Evolutionary conservation across 2,329 filamentous ascomycete species (phyloP).

Genomic region (Cladosporium sp.): DNA sequence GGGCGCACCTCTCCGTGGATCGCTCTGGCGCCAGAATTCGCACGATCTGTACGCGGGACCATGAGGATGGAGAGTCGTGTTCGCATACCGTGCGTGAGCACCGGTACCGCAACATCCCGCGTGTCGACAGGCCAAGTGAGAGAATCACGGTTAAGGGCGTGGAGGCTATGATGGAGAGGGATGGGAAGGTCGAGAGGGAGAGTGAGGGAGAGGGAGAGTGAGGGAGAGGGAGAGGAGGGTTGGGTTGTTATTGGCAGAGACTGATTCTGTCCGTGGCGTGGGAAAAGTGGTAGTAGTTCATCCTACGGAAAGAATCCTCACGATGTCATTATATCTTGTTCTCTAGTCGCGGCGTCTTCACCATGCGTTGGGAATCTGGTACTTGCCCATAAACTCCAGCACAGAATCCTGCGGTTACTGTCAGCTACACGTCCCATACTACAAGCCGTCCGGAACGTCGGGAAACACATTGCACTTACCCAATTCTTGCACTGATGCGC

Average conservation of each 20-base stretch:
- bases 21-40: background rate
- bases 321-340: background rate
- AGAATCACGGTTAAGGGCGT: background rate
- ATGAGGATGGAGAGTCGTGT: background rate
- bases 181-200: background rate
- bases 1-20: background rate
- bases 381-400: constrained; percentile 23
- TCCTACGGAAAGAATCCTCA: background rate
- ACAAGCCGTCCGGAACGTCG: background rate
- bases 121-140: background rate
- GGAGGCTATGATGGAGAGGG: background rate
- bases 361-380: constrained; percentile 20
- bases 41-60: background rate
- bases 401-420: constrained; percentile 19
- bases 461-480: constrained; percentile 25
- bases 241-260: background rate
- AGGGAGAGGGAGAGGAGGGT: background rate
- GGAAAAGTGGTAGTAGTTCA: background rate
- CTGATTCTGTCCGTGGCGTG: background rate
- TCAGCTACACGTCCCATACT: background rate
- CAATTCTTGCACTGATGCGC: constrained; percentile 34
- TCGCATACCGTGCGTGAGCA: background rate
- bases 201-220: background rate
- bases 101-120: background rate
- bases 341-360: background rate